phyloP scores from a whole-genome alignment of 2,329 filamentous ascomycete species.

The Trichophyton schoenleinii region DNA sequence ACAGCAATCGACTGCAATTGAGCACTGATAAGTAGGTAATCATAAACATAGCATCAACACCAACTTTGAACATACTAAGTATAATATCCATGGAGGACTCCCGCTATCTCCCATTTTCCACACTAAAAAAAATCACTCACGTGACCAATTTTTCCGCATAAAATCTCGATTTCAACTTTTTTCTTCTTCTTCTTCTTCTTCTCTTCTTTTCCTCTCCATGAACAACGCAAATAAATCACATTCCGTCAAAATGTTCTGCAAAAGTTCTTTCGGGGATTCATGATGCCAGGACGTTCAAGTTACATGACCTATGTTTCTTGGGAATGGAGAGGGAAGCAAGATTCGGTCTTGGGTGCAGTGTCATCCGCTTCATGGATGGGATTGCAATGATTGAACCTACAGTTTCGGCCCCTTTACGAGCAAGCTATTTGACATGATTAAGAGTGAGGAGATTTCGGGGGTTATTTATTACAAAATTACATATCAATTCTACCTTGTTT shows the following conservation, averaged over 20 bases:
- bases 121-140: background rate
- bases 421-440: background rate
- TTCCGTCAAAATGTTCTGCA: slow-evolving; percentile 48
- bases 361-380: slow-evolving; percentile 39
- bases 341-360: slow-evolving; percentile 48
- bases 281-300: slow-evolving; percentile 44
- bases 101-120: background rate
- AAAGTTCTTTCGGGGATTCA: slow-evolving; percentile 37
- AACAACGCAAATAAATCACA: slow-evolving; percentile 46
- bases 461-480: background rate
- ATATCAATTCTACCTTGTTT: background rate
- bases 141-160: background rate
- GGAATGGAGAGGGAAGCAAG: slow-evolving; percentile 21
- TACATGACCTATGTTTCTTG: slow-evolving; percentile 16
- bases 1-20: too few relatives aligned
- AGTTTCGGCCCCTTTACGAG: slow-evolving; percentile 15
- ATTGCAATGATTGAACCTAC: slow-evolving; percentile 50
- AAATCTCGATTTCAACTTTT: background rate
- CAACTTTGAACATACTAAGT: too few relatives aligned
- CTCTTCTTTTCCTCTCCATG: slow-evolving; percentile 32
- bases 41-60: too few relatives aligned
- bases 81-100: too few relatives aligned
- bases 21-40: too few relatives aligned
- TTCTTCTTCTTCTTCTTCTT: slow-evolving; percentile 17
- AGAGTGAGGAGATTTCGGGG: background rate